Percentiles rank a stretch among this genome's conserved stretches.
Evolutionary conservation across 371 early-diverging fungal genomes (phyloP).

Genomic region (Neoconidiobolus thromboides): DNA sequence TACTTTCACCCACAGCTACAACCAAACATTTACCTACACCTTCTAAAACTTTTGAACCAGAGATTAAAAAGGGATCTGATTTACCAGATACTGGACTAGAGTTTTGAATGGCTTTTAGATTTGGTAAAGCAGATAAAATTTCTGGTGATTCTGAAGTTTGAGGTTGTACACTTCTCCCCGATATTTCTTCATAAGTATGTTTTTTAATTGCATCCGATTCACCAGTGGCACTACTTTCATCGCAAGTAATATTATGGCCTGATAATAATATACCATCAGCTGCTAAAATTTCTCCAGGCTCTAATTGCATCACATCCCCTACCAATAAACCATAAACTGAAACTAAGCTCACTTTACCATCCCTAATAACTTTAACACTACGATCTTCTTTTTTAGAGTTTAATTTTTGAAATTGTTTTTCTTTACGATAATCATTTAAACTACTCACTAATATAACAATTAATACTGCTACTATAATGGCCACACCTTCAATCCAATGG

Average conservation of each 20-base stretch:
- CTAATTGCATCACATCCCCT: constrained; percentile 77
- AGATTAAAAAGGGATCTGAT: constrained; percentile 45
- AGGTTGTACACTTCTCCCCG: not conserved
- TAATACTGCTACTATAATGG: constrained; percentile 59
- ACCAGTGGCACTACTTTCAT: constrained; percentile 85
- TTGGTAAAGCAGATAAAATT: not conserved
- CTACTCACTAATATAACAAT: constrained; percentile 63
- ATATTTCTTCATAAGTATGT: constrained; percentile 20
- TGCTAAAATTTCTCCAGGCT: constrained; percentile 85
- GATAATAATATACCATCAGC: constrained; percentile 70
- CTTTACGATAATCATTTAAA: constrained; percentile 73
- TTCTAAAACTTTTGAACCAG: constrained; percentile 54
- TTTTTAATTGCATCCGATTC: constrained; percentile 75
- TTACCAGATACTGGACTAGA: constrained; percentile 10
- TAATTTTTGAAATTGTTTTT: constrained; percentile 60
- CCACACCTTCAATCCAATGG: constrained; percentile 57
- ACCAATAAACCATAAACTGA: constrained; percentile 72
- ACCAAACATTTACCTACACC: constrained; percentile 56
- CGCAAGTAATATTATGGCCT: constrained; percentile 70
- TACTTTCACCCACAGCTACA: constrained; percentile 39
- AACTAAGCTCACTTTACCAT: constrained; percentile 53
- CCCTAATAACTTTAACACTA: constrained; percentile 43
- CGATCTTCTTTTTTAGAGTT: constrained; percentile 69
- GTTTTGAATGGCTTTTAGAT: not conserved
- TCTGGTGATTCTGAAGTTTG: not conserved